phyloP scores from a whole-genome alignment of 208 protist genomes.

The Leptomonas seymouri region DNA sequence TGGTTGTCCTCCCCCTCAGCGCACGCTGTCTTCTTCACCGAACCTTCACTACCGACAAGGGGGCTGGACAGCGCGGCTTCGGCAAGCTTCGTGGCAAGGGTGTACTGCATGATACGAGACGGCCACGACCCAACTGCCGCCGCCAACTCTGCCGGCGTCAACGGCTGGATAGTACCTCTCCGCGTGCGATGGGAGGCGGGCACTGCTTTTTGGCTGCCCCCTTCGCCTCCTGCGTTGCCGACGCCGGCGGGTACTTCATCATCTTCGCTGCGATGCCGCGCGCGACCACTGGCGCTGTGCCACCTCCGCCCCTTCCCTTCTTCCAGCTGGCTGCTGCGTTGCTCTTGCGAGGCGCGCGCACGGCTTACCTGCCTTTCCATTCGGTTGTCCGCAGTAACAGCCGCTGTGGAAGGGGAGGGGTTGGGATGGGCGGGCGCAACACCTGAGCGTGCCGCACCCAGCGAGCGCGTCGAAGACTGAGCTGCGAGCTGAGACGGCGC shows the following conservation, averaged over 20 bases:
- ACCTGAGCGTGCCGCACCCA: background rate
- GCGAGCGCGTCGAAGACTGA: background rate
- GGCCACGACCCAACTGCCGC: slow-evolving; percentile 34
- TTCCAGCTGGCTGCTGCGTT: background rate
- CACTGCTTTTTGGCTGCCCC: background rate
- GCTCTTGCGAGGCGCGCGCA: background rate
- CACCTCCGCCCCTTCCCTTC: background rate
- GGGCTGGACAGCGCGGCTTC: slow-evolving; percentile 1
- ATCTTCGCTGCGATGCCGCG: background rate
- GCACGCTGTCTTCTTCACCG: background rate
- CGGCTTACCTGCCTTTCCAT: background rate
- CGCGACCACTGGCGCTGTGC: background rate
- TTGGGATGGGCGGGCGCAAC: background rate
- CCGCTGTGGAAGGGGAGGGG: background rate
- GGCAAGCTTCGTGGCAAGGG: slow-evolving; percentile 3
- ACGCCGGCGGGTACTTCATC: background rate
- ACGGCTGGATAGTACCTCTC: slow-evolving; percentile 10
- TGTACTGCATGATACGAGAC: slow-evolving; percentile 29
- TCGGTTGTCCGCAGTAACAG: background rate
- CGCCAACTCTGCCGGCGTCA: slow-evolving; percentile 11
- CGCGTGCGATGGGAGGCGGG: background rate
- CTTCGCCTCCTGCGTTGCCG: background rate
- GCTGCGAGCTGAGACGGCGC: background rate
- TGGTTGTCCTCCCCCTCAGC: background rate
- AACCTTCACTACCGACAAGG: background rate